Base-by-base conservation (phyloP, 2,329 filamentous ascomycete genomes). In the Trichoderma polysporum region DNA sequence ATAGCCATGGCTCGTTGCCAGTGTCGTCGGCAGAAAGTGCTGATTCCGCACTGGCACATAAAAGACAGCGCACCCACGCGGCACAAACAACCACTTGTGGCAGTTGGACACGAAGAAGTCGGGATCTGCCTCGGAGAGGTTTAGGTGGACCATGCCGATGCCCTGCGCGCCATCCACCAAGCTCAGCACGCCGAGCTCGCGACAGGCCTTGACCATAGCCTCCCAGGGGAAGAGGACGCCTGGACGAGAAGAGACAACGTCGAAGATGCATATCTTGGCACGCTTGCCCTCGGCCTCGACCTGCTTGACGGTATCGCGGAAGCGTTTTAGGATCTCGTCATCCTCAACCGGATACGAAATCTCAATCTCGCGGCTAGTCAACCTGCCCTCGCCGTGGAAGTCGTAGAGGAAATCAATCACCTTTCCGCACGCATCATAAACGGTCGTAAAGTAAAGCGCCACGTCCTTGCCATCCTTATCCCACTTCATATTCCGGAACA, bases 71-170 rank as follows among this genome's bases (percentile, higher is more conserved):
- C 91, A 93, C 17, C 90, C 90, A 35, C 94, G 88, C 0, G 94
- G 94, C 0, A 88, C 86, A 74, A 88, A 89, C 8, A 97, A 87
- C 94, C 94, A 98, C 81, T 97, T 97, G 81, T 97, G 92, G 72
- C 89, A 92, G 76, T 97, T 97, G 65, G 85, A 90, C 15, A 94
- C 85, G 74, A 96, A 92, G 79, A 97, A 97, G 77, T 97, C 94
- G 0, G 93, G 89, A 69, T 93, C 86, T 2, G 93, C 79, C 4
- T 79, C 76, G 0, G 75, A 70, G 15, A 97, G 79, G 76, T 96
- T 86, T 8, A 97, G 77, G 1, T 85, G 82, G 8, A 97, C 84
- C 78, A 95, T 90, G 2, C 94, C 94, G 27, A 97, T 80, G 1
- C 90, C 90, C 78, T 98, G 94, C 0, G 94, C 94, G 17, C 87